Evolutionary conservation across 345 rosid genomes (phyloP).

Genomic region (Ceriops decandra): DNA sequence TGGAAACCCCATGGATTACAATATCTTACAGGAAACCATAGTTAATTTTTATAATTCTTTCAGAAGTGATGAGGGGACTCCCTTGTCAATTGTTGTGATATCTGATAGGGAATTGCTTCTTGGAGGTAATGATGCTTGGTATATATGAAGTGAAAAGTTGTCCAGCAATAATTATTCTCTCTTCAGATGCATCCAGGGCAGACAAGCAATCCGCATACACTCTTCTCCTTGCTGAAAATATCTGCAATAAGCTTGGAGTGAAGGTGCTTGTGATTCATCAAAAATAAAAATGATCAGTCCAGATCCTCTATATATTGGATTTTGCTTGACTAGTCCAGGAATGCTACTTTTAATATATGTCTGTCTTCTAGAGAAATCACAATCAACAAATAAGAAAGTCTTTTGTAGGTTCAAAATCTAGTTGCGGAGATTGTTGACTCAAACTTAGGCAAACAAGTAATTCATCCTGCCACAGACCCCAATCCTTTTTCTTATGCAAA

Average conservation of each 20-base stretch:
- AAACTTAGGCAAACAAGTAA: conserved; percentile 89
- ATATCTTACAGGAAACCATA: conserved; percentile 64
- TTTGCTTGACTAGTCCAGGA: background rate
- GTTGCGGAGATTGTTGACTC: conserved; percentile 94
- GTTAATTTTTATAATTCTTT: conserved; percentile 45
- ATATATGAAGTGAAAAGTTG: conserved; percentile 5
- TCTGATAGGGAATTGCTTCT: conserved; percentile 80
- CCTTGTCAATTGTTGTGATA: conserved; percentile 75
- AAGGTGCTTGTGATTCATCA: conserved; percentile 39
- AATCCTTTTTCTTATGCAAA: conserved; percentile 13
- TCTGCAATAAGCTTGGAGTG: conserved; percentile 80
- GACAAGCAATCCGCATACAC: conserved; percentile 87
- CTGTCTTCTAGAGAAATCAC: background rate
- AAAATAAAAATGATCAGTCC: background rate
- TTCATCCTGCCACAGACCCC: conserved; percentile 9
- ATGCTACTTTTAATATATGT: background rate
- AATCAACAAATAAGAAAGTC: conserved; percentile 7
- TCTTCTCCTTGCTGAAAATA: conserved; percentile 90
- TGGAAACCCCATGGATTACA: conserved; percentile 84
- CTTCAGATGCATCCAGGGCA: conserved; percentile 79
- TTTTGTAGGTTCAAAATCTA: conserved; percentile 74
- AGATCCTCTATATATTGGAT: background rate
- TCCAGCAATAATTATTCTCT: conserved; percentile 23
- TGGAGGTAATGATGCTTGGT: conserved; percentile 50
- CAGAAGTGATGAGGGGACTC: conserved; percentile 48